Evolutionary conservation across 2,329 filamentous ascomycete genomes (phyloP), one percentile per base, ranked within the genome.

Genomic region (Nakataea oryzae): DNA sequence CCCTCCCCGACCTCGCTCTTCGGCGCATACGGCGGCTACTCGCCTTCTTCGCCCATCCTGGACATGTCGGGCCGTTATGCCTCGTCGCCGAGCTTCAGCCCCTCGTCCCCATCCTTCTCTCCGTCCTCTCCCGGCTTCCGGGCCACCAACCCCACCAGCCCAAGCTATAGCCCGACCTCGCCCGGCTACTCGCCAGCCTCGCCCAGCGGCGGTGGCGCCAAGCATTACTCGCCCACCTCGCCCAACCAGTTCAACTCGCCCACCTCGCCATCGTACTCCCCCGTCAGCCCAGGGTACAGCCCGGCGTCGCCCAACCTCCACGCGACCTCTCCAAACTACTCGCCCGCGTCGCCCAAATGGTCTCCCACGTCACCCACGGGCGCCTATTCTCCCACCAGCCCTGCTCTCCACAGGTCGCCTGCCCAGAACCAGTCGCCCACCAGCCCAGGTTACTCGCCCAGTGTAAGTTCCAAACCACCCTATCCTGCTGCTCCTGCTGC

Each of bases 171-270:
- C 72, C 85, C 85, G 13, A 86, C 85, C 1, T 87, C 85, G 59
- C 86, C 85, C 11, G 85, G 77, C 66, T 88, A 87, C 73, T 87
- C 83, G 26, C 84, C 84, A 1, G 82, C 83, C 0, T 86, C 84
- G 50, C 85, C 85, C 0, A 77, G 80, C 24, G 81, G 80, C 9
- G 60, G 30, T 24, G 60, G 60, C n/a, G 79, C 79, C 55, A 76
- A 77, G 60, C 81, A 84, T 69, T 86, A 86, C 74, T 85, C 82
- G 56, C 83, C 83, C 1, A 95, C 88, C 47, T 95, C 90, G 66
- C 91, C 91, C 55, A 78, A 77, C 14, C 80, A 81, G 70, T 91
- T 90, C 78, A 87, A 86, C 71, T 91, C 88, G 61, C 88, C 89
- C 2, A 88, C 88, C 1, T 91, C 88, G 55, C 88, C 88, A 50